A percentile compares a stretch with the other conserved stretches of the same genome.
Conservation (phyloP, 768 basidiomycete genomes). For the Botryobasidium botryosum region DNA sequence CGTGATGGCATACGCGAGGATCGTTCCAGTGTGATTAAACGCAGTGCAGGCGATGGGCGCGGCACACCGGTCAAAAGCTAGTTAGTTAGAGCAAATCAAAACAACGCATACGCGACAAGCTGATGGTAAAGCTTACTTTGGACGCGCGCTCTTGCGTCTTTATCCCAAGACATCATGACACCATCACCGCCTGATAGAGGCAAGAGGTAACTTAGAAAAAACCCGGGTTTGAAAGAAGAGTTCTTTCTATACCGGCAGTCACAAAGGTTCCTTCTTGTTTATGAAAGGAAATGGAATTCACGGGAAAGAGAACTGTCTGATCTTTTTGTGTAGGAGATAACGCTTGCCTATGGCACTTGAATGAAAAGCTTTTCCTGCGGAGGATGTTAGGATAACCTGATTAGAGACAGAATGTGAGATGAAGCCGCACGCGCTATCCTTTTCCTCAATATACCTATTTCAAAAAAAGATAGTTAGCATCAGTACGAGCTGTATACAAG, state of each 20-base stretch:
- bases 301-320: conserved; percentile 57
- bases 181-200: conserved; percentile 52
- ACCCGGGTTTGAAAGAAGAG: too few species aligned
- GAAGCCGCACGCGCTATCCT: conserved; percentile 46
- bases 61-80: too few species aligned
- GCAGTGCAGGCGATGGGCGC: conserved; percentile 65
- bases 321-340: conserved; percentile 37
- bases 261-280: conserved; percentile 72
- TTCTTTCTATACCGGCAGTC: conserved; percentile 38
- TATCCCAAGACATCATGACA: conserved; percentile 92
- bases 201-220: too few species aligned
- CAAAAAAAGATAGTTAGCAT: not conserved
- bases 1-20: conserved; percentile 83
- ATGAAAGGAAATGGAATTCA: conserved; percentile 79
- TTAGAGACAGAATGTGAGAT: too few species aligned
- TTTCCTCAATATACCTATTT: conserved; percentile 84
- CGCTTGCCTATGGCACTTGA: conserved; percentile 65
- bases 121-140: too few species aligned
- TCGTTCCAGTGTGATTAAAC: conserved; percentile 76
- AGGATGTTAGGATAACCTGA: not conserved
- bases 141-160: conserved; percentile 78
- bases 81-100: too few species aligned
- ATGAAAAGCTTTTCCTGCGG: conserved; percentile 65
- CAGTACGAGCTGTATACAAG: conserved; percentile 1
- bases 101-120: too few species aligned